Percentiles rank a stretch among this genome's conserved stretches.
These are phyloP conservation scores for Penicillium sp. DNA, from an alignment of 2,329 filamentous ascomycete genomes.

Conservation along the genomic window DNA sequence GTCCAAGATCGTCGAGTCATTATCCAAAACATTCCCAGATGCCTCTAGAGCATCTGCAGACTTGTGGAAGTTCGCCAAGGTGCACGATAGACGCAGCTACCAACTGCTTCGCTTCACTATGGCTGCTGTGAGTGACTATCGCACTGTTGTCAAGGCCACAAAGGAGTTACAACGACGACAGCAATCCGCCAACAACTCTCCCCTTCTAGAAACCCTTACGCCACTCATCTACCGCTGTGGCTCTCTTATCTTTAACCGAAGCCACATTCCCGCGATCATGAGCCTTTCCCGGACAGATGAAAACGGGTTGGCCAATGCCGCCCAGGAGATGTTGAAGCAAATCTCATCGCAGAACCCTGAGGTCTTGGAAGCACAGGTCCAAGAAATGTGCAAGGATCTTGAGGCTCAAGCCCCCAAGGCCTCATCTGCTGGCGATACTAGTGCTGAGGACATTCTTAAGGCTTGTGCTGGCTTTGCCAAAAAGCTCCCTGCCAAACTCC, in stretches of 20 bases:
- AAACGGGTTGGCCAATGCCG: slow-evolving; percentile 72
- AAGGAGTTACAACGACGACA: slow-evolving; percentile 85
- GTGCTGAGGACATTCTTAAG: slow-evolving; percentile 86
- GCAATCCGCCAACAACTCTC: slow-evolving; percentile 64
- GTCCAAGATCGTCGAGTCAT: slow-evolving; percentile 69
- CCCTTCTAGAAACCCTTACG: slow-evolving; percentile 74
- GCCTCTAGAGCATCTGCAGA: slow-evolving; percentile 70
- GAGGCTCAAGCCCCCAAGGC: slow-evolving; percentile 76
- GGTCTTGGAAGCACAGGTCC: slow-evolving; percentile 88
- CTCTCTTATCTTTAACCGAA: slow-evolving; percentile 88
- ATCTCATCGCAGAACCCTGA: slow-evolving; percentile 88
- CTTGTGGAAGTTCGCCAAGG: slow-evolving; percentile 85
- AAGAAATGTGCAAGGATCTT: slow-evolving; percentile 85
- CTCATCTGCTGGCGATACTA: slow-evolving; percentile 66
- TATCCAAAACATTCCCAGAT: slow-evolving; percentile 77
- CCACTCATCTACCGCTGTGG: slow-evolving; percentile 82
- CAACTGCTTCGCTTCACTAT: slow-evolving; percentile 86
- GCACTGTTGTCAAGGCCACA: slow-evolving; percentile 84
- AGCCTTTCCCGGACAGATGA: slow-evolving; percentile 83
- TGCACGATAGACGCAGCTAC: slow-evolving; percentile 86
- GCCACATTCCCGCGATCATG: slow-evolving; percentile 88
- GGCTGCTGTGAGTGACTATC: slow-evolving; percentile 84
- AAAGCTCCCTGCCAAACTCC: slow-evolving; percentile 81
- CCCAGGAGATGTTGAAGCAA: slow-evolving; percentile 87
- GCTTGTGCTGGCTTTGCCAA: slow-evolving; percentile 90